These are phyloP conservation scores for Infundibulicybe gibba DNA, from an alignment of 768 basidiomycete genomes.

Conservation along the genomic window DNA sequence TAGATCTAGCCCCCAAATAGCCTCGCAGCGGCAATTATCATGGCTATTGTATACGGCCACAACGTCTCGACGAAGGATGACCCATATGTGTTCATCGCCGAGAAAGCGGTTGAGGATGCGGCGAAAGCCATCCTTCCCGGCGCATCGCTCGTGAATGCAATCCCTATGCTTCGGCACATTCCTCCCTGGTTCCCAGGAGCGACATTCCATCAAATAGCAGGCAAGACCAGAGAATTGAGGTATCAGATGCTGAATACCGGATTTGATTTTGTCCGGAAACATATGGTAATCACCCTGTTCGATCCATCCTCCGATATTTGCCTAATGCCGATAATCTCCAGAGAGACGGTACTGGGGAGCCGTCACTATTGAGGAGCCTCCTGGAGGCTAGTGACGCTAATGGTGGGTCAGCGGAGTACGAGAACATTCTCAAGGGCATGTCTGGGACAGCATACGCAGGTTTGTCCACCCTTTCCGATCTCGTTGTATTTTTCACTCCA, in stretches of 20 bases:
- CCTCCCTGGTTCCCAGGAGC: conserved; percentile 34
- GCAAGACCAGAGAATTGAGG: conserved; percentile 3
- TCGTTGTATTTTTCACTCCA: neutral
- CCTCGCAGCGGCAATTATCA: conserved; percentile 10
- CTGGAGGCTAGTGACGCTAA: conserved; percentile 1
- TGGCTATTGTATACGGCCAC: conserved; percentile 24
- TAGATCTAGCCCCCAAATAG: neutral
- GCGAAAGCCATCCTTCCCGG: conserved; percentile 15
- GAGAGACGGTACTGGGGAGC: conserved; percentile 1
- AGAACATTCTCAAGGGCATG: conserved; percentile 9
- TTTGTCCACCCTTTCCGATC: neutral
- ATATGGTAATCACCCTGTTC: conserved; percentile 3
- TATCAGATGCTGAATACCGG: conserved; percentile 11
- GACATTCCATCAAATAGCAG: conserved; percentile 17
- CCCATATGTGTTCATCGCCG: conserved; percentile 16
- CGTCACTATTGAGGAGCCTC: conserved; percentile 7
- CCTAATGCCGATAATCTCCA: neutral
- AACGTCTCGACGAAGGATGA: conserved; percentile 18
- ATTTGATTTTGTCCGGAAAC: conserved; percentile 9
- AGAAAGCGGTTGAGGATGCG: conserved; percentile 10
- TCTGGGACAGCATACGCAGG: conserved; percentile 12
- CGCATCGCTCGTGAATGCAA: conserved; percentile 18
- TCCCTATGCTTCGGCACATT: conserved; percentile 27
- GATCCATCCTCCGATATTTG: neutral
- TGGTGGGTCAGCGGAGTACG: neutral